A percentile compares a stretch with the other conserved stretches of the same genome.
Evolutionary conservation across 768 basidiomycete genomes (phyloP).

Genomic region (Phallus indusiatus): DNA sequence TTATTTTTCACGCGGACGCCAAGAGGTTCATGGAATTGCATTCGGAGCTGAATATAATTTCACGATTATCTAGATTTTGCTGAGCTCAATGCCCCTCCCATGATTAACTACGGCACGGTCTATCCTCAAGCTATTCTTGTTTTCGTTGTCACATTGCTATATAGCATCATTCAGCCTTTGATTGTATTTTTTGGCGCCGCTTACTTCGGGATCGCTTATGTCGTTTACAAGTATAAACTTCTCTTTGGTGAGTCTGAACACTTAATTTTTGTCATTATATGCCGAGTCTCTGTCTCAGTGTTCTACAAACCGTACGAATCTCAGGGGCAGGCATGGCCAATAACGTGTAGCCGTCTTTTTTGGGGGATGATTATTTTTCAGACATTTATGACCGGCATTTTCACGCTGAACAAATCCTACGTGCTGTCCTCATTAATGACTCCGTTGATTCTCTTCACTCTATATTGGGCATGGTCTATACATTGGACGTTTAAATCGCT

Average conservation of each 20-base stretch:
- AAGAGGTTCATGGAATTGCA: conserved; percentile 45
- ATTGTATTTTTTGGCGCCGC: conserved; percentile 92
- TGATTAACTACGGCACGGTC: conserved; percentile 96
- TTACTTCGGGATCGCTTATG: conserved; percentile 92
- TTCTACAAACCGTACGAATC: conserved; percentile 99
- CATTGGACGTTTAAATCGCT: conserved; percentile 58
- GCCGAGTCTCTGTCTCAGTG: conserved; percentile 35
- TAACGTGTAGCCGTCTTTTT: conserved; percentile 85
- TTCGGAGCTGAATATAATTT: background rate
- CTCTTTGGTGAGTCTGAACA: conserved; percentile 62
- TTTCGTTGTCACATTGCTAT: conserved; percentile 89
- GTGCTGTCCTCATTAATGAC: conserved; percentile 53
- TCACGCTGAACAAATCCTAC: conserved; percentile 58
- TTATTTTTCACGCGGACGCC: conserved; percentile 83
- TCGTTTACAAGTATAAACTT: conserved; percentile 98
- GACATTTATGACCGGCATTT: conserved; percentile 94
- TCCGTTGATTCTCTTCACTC: conserved; percentile 67
- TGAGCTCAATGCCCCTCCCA: conserved; percentile 92
- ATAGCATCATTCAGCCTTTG: conserved; percentile 92
- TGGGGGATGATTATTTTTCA: conserved; percentile 92
- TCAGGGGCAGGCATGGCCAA: conserved; percentile 95
- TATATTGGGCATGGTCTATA: conserved; percentile 76
- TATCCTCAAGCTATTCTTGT: conserved; percentile 96
- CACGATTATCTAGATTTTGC: conserved; percentile 61
- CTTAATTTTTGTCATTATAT: background rate